Base-by-base conservation (phyloP, 257 asterid genomes). In the Nicotiana knightiana region DNA sequence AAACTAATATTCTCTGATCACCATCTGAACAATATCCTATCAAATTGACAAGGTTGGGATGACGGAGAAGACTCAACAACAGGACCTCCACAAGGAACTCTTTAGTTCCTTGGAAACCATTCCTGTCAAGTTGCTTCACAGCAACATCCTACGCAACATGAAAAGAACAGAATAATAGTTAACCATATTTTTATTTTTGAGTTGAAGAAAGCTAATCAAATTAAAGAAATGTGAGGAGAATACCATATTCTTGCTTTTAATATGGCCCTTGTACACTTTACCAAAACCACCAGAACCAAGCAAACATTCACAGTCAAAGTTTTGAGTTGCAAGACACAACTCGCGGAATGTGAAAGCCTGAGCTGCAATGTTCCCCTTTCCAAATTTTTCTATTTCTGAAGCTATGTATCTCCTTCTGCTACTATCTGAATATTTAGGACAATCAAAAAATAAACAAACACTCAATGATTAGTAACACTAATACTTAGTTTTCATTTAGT, bases 231-330 rank as follows among this genome's bases (percentile, higher is more conserved):
- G 17, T 5, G 26, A 21, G 18, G n/a, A 28, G 8, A 51, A 58
- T 85, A 90, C 96, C 48, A 86, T 85, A 12, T 91, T 81, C 82
- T 83, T 87, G 82, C 82, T 59, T 43, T 85, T 54, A 9, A 90
- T 48, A 67, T 80, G 87, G 66, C 93, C 95, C 84, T 88, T 94
- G 85, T 94, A 92, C 46, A 94, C 98, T 84, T 90, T 89, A 73
- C 98, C 98, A 9, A 92, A 94, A 11, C 98, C 98, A 64, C 98
- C 97, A 81, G 93, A 96, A 4, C 98, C 98, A 43, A 94, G 84
- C 83, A 91, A 81, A 77, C 39, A 26, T 13, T 84, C 85, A 3
- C 63, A 59, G 13, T 82, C 81, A 87, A 94, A 94, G 83, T 91
- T 89, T 37, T 87, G 82, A 46, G 97, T 94, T 26, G 88, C 88